Percentiles rank a stretch among this genome's conserved stretches.
Evolutionary conservation across 78 protist species (phyloP).

Genomic region (Pigoraptor vietnamica): DNA sequence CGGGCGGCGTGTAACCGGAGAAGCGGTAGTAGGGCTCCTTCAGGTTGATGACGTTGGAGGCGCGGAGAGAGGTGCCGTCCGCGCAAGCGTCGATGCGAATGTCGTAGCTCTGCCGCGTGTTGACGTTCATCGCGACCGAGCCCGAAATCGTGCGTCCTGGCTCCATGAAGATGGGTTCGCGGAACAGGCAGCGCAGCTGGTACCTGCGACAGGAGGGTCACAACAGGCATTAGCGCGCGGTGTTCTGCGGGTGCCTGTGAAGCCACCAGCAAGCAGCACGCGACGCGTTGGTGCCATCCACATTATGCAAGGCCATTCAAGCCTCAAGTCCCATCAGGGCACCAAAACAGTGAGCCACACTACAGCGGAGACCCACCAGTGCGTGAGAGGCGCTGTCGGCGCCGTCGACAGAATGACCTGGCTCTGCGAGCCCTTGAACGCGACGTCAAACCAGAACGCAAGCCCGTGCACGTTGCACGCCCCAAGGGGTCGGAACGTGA

Average conservation of each 20-base stretch:
- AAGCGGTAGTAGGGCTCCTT: slow-evolving; percentile 4
- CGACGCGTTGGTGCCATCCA: not conserved
- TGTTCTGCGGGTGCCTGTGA: not conserved
- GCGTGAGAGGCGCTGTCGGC: slow-evolving; percentile 12
- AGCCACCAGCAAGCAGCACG: too few relatives aligned
- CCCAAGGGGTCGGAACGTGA: not conserved
- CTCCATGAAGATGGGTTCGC: not conserved
- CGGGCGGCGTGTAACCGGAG: not conserved
- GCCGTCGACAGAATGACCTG: slow-evolving; percentile 1
- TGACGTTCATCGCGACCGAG: not conserved
- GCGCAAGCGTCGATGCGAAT: not conserved
- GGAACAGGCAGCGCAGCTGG: slow-evolving; percentile 20
- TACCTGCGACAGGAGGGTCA: not conserved
- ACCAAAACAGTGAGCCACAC: not conserved
- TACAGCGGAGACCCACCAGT: slow-evolving; percentile 1
- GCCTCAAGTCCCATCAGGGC: not conserved
- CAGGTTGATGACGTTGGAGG: not conserved
- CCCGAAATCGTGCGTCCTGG: not conserved
- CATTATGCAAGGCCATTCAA: not conserved
- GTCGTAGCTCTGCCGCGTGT: slow-evolving; percentile 29
- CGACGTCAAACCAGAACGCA: slow-evolving; percentile 38
- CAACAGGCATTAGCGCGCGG: too few relatives aligned
- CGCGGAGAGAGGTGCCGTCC: not conserved
- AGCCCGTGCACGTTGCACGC: slow-evolving; percentile 20
- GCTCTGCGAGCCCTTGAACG: slow-evolving; percentile 6